Conservation (phyloP, 2,329 filamentous ascomycete genomes). For the Nemania sp. region DNA sequence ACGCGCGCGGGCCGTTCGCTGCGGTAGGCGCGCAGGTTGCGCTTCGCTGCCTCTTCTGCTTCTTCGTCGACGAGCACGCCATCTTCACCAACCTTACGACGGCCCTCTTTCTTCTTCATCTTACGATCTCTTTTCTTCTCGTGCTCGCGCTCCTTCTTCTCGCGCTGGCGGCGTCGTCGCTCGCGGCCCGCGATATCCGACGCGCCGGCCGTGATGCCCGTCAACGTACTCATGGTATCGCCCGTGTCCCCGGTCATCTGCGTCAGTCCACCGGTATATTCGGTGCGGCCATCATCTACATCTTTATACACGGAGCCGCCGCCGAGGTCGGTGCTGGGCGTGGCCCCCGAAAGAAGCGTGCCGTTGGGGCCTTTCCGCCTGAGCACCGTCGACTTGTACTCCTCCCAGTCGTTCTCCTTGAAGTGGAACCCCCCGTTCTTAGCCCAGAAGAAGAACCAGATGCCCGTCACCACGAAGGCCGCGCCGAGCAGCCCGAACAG, state of each 20-base stretch:
- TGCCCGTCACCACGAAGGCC: conserved; percentile 70
- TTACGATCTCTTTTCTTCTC: conserved; percentile 47
- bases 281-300: conserved; percentile 53
- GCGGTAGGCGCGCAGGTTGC: conserved; percentile 80
- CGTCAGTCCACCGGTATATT: conserved; percentile 45
- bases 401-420: conserved; percentile 87
- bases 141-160: conserved; percentile 51
- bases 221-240: conserved; percentile 53
- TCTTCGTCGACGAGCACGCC: conserved; percentile 65
- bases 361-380: conserved; percentile 88
- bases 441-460: conserved; percentile 99
- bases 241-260: conserved; percentile 45
- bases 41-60: conserved; percentile 64
- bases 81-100: conserved; percentile 57
- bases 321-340: conserved; percentile 80
- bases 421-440: conserved; percentile 94
- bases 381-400: conserved; percentile 95
- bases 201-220: conserved; percentile 61
- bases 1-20: conserved; percentile 85
- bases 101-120: no score
- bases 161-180: conserved; percentile 58
- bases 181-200: conserved; percentile 60
- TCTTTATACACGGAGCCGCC: conserved; percentile 84
- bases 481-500: conserved; percentile 84
- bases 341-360: conserved; percentile 80